Conservation (phyloP, 164 flowering plant species). For the Protea cynaroides region DNA sequence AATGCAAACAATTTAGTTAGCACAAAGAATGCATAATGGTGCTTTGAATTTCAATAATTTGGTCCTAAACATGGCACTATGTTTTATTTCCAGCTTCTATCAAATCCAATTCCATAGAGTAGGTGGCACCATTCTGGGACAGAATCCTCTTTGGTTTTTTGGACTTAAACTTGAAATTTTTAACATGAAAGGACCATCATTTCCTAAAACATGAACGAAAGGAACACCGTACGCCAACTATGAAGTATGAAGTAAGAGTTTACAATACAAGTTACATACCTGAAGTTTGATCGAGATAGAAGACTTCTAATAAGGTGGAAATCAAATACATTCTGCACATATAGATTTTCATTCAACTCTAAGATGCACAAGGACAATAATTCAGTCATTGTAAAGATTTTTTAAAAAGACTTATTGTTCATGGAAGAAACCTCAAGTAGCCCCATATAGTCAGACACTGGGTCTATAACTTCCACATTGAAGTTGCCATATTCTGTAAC, state of each 20-base stretch:
- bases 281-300: conserved; percentile 68
- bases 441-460: conserved; percentile 92
- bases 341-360: conserved; percentile 6
- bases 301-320: conserved; percentile 76
- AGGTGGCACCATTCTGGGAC: too few relatives aligned
- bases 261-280: conserved; percentile 35
- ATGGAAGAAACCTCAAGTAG: conserved; percentile 66
- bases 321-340: conserved; percentile 86
- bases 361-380: neutral
- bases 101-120: too few relatives aligned
- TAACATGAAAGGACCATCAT: too few relatives aligned
- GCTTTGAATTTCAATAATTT: too few relatives aligned
- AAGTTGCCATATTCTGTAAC: conserved; percentile 69
- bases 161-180: too few relatives aligned
- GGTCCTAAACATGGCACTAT: too few relatives aligned
- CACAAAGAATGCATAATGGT: neutral
- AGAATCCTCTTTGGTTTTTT: too few relatives aligned
- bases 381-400: too few relatives aligned
- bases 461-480: conserved; percentile 84
- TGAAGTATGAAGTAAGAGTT: neutral
- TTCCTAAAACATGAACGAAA: too few relatives aligned
- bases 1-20: neutral
- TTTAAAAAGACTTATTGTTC: neutral
- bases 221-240: neutral
- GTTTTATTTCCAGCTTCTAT: too few relatives aligned